These are phyloP conservation scores for Diaporthe vexans DNA, from an alignment of 2,329 filamentous ascomycete species.

Conservation along the genomic window DNA sequence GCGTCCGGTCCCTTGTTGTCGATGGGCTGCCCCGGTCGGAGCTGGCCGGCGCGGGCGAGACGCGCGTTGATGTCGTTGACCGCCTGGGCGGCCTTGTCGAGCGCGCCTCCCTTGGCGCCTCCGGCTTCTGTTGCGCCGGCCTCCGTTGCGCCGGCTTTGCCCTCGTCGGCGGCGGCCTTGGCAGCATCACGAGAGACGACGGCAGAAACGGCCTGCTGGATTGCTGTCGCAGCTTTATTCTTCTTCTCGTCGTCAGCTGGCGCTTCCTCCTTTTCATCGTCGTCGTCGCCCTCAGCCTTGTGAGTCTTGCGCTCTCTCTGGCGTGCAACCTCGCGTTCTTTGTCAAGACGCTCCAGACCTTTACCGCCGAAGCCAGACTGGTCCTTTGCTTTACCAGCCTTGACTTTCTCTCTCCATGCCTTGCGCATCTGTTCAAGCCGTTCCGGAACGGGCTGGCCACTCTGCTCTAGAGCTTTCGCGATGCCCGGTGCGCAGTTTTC, in stretches of 20 bases:
- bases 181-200: constrained; percentile 67
- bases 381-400: constrained; percentile 90
- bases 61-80: constrained; percentile 92
- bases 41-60: constrained; percentile 88
- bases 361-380: constrained; percentile 94
- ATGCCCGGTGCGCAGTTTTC: constrained; percentile 92
- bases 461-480: constrained; percentile 92
- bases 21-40: constrained; percentile 92
- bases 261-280: constrained; percentile 79
- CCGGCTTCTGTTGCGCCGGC: constrained; percentile 51
- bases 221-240: constrained; percentile 75
- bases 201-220: constrained; percentile 72
- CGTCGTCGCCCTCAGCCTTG: constrained; percentile 86
- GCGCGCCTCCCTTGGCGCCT: constrained; percentile 68
- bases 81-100: constrained; percentile 91
- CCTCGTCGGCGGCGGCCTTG: constrained; percentile 58
- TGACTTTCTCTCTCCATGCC: constrained; percentile 89
- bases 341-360: constrained; percentile 90
- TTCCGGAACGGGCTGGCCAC: constrained; percentile 85
- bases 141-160: constrained; percentile 47
- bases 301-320: constrained; percentile 89
- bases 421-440: constrained; percentile 75
- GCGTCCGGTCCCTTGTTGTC: constrained; percentile 99
- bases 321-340: constrained; percentile 89
- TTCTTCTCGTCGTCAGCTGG: constrained; percentile 77